A percentile compares a stretch with the other conserved stretches of the same genome.
Evolutionary conservation across 1,139 yeast genomes (phyloP).

Genomic region (Yamadazyma atmosphaerica): DNA sequence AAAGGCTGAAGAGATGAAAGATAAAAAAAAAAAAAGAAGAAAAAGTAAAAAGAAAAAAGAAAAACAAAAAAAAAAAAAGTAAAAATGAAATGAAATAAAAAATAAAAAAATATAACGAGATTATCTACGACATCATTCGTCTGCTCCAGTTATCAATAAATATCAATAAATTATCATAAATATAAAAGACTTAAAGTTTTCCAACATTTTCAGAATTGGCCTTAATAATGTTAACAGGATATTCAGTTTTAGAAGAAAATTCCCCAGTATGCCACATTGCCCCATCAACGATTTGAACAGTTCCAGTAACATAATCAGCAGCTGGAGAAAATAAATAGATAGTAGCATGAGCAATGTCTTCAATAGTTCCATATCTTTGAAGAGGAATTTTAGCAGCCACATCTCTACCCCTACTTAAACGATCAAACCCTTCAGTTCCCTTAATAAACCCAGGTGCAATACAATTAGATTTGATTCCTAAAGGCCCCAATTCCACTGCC

Average conservation of each 20-base stretch:
- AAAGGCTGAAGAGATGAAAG: too few relatives aligned
- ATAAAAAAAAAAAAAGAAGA: too few relatives aligned
- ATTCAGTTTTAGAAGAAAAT: constrained; percentile 23
- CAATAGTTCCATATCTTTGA: constrained; percentile 69
- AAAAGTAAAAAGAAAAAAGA: too few relatives aligned
- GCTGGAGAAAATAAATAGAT: constrained; percentile 79
- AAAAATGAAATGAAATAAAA: too few relatives aligned
- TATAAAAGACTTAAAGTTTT: constrained; percentile 16
- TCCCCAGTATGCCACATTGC: constrained; percentile 78
- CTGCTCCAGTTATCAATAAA: too few relatives aligned
- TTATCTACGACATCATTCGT: too few relatives aligned
- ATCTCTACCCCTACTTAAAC: constrained; percentile 32
- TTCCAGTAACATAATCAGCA: constrained; percentile 72
- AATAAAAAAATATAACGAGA: too few relatives aligned
- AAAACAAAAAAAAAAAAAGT: too few relatives aligned
- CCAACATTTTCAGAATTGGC: constrained; percentile 14
- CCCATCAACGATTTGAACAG: constrained; percentile 80
- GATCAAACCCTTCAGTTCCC: constrained; percentile 79
- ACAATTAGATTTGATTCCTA: constrained; percentile 80
- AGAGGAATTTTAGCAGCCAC: constrained; percentile 52
- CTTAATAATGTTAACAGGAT: constrained; percentile 33
- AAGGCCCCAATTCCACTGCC: constrained; percentile 90
- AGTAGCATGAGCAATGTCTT: constrained; percentile 85
- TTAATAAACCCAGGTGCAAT: constrained; percentile 90
- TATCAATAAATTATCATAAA: too few relatives aligned